Evolutionary conservation across 1,284 basidiomycete species (phyloP).

Genomic region (Athelia sp.): DNA sequence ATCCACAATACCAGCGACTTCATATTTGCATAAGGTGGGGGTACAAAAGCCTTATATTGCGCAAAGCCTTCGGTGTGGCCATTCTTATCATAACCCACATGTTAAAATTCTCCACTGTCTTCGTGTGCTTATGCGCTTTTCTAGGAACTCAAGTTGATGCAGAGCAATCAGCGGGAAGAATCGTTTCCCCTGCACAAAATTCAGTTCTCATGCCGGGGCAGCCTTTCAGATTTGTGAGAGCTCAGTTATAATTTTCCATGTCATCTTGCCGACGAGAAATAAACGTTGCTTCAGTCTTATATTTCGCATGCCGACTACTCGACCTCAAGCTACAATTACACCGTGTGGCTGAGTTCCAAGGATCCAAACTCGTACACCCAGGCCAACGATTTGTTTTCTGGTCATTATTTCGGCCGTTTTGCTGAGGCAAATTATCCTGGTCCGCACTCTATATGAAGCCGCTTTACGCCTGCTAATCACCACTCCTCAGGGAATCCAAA

Average conservation of each 20-base stretch:
- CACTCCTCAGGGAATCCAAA: slow-evolving; percentile 27
- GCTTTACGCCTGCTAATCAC: background rate
- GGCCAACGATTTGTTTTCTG: slow-evolving; percentile 24
- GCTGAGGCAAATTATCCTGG: slow-evolving; percentile 35
- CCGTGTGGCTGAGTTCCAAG: slow-evolving; percentile 27
- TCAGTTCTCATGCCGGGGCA: background rate
- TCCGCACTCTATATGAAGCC: slow-evolving; percentile 11
- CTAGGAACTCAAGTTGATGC: slow-evolving; percentile 6
- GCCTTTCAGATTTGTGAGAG: background rate
- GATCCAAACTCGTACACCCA: slow-evolving; percentile 18
- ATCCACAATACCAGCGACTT: no score
- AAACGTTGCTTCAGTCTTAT: slow-evolving; percentile 21
- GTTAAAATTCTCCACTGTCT: background rate
- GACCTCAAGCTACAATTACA: slow-evolving; percentile 27
- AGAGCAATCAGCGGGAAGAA: slow-evolving; percentile 8
- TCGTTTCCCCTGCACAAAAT: slow-evolving; percentile 12
- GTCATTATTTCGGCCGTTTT: slow-evolving; percentile 35
- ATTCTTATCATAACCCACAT: background rate
- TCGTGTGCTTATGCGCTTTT: slow-evolving; percentile 6
- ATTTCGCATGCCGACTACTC: slow-evolving; percentile 28
- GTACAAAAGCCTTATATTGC: no score
- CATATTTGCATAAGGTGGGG: no score
- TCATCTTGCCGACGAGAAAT: no score
- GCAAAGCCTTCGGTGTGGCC: no score
- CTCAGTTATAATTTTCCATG: slow-evolving; percentile 19